These are phyloP conservation scores for Candida namnaoensis DNA, from an alignment of 805 yeast genomes.

Conservation along the genomic window DNA sequence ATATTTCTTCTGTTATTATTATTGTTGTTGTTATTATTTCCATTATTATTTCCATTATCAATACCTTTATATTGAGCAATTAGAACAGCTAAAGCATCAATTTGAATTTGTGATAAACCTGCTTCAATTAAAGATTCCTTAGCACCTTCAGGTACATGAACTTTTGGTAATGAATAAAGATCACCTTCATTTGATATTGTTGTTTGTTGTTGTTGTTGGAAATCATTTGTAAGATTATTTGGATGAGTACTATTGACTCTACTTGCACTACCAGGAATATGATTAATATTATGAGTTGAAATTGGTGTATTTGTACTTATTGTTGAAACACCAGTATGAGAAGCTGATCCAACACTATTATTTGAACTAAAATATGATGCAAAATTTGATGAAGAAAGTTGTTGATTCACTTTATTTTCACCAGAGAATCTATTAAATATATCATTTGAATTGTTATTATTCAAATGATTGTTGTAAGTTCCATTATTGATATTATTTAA, in stretches of 20 bases:
- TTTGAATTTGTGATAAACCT: slow-evolving; percentile 62
- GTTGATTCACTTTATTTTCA: slow-evolving; percentile 5
- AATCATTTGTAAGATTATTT: no score
- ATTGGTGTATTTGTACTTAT: not conserved
- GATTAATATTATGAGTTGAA: not conserved
- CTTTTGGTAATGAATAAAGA: slow-evolving; percentile 37
- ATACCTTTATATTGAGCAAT: slow-evolving; percentile 57
- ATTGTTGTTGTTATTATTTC: not conserved
- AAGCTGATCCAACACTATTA: not conserved
- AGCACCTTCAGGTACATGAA: slow-evolving; percentile 70
- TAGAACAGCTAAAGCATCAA: slow-evolving; percentile 63
- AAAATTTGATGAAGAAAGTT: not conserved
- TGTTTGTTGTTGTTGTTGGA: not conserved
- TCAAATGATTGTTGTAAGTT: slow-evolving; percentile 7
- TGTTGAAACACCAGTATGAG: not conserved
- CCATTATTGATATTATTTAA: slow-evolving; percentile 4
- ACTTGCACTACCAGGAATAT: not conserved
- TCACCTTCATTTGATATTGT: slow-evolving; percentile 7
- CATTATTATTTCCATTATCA: not conserved
- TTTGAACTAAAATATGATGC: not conserved
- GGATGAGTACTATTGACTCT: not conserved
- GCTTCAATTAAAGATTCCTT: slow-evolving; percentile 51
- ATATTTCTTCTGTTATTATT: not conserved
- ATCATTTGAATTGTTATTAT: slow-evolving; percentile 3
- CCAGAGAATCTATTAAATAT: not conserved